Evolutionary conservation across 768 basidiomycete species (phyloP).

Genomic region (Zangia roseola): DNA sequence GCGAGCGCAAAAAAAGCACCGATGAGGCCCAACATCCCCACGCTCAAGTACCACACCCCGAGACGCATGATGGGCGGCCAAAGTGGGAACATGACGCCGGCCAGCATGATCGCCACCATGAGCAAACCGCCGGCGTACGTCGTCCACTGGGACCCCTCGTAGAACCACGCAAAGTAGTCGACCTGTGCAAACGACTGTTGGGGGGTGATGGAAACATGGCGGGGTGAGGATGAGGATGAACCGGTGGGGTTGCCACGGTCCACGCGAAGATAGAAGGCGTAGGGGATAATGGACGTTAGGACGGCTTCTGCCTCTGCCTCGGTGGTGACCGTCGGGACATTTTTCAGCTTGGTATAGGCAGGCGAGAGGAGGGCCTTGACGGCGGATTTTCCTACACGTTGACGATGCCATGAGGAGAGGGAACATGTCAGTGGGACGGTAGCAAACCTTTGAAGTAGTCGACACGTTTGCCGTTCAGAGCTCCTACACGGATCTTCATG

Average conservation of each 20-base stretch:
- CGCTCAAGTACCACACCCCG: conserved; percentile 94
- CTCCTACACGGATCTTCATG: conserved; percentile 86
- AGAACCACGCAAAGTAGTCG: conserved; percentile 96
- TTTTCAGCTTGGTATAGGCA: conserved; percentile 86
- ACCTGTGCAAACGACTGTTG: conserved; percentile 77
- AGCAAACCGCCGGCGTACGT: conserved; percentile 86
- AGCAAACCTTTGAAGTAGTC: conserved; percentile 97
- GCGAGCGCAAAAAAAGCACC: conserved; percentile 90
- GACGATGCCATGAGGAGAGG: not conserved
- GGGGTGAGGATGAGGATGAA: conserved; percentile 65
- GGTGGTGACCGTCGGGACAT: conserved; percentile 65
- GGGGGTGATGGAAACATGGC: conserved; percentile 68
- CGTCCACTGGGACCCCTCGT: conserved; percentile 91
- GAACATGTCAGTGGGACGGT: not conserved
- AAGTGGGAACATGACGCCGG: conserved; percentile 98
- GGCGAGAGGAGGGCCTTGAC: conserved; percentile 90
- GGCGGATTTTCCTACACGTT: conserved; percentile 77
- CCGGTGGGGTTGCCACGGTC: conserved; percentile 59
- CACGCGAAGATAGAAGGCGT: conserved; percentile 91
- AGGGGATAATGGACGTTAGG: conserved; percentile 70
- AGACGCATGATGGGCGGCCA: conserved; percentile 93
- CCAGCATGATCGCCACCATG: conserved; percentile 93
- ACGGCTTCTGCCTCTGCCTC: conserved; percentile 74
- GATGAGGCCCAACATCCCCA: conserved; percentile 83
- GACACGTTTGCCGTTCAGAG: conserved; percentile 89